Evolutionary conservation across 2,329 filamentous ascomycete species (phyloP).

Genomic region (Colletotrichum abscissum): DNA sequence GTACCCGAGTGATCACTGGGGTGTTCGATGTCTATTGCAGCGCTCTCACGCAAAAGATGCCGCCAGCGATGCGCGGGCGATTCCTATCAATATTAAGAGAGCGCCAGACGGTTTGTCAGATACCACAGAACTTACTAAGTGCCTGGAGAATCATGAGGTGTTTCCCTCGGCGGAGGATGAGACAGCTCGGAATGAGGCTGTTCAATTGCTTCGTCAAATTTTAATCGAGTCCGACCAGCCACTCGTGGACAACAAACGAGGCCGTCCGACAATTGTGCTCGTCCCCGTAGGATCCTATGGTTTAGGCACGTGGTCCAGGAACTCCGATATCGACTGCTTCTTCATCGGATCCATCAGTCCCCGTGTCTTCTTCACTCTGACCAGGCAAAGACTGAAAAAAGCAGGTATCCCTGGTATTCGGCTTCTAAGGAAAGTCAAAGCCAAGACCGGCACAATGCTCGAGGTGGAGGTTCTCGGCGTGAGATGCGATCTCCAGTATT

Average conservation of each 20-base stretch:
- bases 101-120: conserved; percentile 46
- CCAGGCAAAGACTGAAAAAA: conserved; percentile 63
- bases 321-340: conserved; percentile 74
- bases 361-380: conserved; percentile 70
- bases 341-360: conserved; percentile 72
- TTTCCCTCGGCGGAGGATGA: conserved; percentile 61
- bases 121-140: conserved; percentile 48
- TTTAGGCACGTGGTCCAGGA: conserved; percentile 68
- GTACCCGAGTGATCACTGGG: conserved; percentile 69
- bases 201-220: conserved; percentile 56
- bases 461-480: conserved; percentile 69
- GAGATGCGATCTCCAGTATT: conserved; percentile 75
- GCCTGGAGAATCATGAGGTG: conserved; percentile 50
- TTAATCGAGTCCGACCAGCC: conserved; percentile 48
- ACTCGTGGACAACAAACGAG: conserved; percentile 10
- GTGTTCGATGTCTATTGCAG: conserved; percentile 58
- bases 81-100: conserved; percentile 47
- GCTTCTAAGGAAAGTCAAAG: conserved; percentile 67
- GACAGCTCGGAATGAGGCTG: conserved; percentile 52
- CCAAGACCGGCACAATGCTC: conserved; percentile 71
- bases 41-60: background rate
- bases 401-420: conserved; percentile 55
- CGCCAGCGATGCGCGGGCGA: conserved; percentile 33
- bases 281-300: conserved; percentile 75
- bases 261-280: conserved; percentile 56